Base-by-base conservation (phyloP, 345 rosid genomes). In the Populus ilicifolia region DNA sequence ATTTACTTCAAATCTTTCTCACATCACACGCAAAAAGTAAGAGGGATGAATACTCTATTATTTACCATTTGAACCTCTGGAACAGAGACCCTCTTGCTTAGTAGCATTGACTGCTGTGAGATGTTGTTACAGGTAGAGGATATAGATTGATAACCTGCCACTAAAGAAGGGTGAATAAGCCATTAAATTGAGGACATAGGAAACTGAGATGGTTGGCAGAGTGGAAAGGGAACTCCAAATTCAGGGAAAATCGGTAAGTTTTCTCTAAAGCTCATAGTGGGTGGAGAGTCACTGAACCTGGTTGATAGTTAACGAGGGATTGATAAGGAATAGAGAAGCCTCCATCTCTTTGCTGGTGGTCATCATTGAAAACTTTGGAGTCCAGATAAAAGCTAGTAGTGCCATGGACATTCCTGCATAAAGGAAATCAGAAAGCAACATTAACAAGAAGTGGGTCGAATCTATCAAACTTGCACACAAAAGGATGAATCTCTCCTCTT, bases 251-350 rank as follows among this genome's bases (percentile, higher is more conserved):
- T 50, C 6, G 61, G 65, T 13, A 43, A 1, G 50, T 4, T 20
- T 52, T 52, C n/a, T 52, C 3, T 52, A 6, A 52, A 20, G 59
- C 21, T 18, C 21, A 0, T 20, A 18, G 21, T 43, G 29, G 35
- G 4, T 8, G 50, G 67, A 80, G 12, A 27, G 54, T 71, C 25
- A 75, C 27, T 21, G 48, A 74, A 89, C 89, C 90, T 82, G 85
- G 80, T 70, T 77, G 83, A 77, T 66, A 69, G 69, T 69, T 69
- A 25, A 62, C 20, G 64, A 71, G 70, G 75, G 84, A 36, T 71
- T 80, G 83, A 71, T 66, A 36, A 81, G 87, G 87, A 79, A 74
- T 12, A 23, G 44, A 48, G 69, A 83, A 61, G 63, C 74, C 77
- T 36, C 78, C 85, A 70, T 33, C 74, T 54, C 72, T 77, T n/a